Base-by-base conservation (phyloP, 768 basidiomycete species). In the Boletus sp. region DNA sequence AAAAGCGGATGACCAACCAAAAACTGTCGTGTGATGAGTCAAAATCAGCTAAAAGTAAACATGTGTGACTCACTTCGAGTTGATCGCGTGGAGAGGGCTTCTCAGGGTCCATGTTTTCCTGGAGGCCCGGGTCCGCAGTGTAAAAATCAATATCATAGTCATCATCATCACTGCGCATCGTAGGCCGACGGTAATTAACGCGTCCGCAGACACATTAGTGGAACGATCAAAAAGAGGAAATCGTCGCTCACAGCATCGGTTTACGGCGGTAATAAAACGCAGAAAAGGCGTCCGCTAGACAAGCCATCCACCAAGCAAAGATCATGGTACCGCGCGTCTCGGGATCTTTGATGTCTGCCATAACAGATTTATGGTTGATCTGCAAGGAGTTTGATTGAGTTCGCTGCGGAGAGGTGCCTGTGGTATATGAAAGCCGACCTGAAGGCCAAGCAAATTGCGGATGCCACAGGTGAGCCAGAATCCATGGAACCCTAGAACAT, bases 301-400 rank as follows among this genome's bases (percentile, higher is more conserved):
- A 90, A 8, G 92, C 87, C 83, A 94, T 89, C 92, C 94, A 95
- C 89, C 93, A 94, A 1, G 92, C 88, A 67, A 92, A 94, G 50
- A 90, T 88, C 86, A 93, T 90, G 7, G 88, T 91, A 28, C 89
- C 87, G 51, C 87, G 83, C 49, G 79, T 84, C 65, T 92, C 90
- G 40, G 83, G 78, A 67, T 91, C 89, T 59, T 83, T 79, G 61
- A 91, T 89, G 56, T 79, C 83, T 10, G 82, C 78, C 76, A 89
- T 85, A 37, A 86, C 86, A 4, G 89, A 84, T 70, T 90, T 91
- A 66, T 91, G 89, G 72, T 92, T 92, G 70, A 92, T 90, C 90
- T 92, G 64, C 45, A 50, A 44, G 9, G 36, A 12, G 52, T 48
- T 44, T 48, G 59, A 57, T 61, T 58, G 39, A 58, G 37, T 44